phyloP scores from a whole-genome alignment of 371 early-diverging fungal species.

The Smittium mucronatum region DNA sequence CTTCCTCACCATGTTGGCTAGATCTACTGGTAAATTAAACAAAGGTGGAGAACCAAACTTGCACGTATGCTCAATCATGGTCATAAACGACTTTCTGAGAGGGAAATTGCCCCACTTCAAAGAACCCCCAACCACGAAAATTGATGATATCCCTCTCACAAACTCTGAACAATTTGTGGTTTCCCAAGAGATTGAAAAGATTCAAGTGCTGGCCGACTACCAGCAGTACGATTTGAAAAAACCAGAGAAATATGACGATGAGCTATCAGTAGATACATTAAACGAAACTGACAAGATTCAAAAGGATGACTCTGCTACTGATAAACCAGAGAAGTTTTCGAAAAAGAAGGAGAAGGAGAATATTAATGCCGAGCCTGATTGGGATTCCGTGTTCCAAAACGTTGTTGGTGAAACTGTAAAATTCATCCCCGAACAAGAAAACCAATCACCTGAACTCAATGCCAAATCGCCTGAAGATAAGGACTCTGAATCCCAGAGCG shows the following conservation, averaged over 20 bases:
- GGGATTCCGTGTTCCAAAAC: slow-evolving; percentile 79
- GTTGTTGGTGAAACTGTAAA: slow-evolving; percentile 62
- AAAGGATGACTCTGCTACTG: not conserved
- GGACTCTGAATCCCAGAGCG: not conserved
- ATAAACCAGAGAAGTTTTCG: slow-evolving; percentile 6
- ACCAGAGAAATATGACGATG: slow-evolving; percentile 24
- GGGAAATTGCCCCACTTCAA: slow-evolving; percentile 97
- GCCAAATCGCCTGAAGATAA: slow-evolving; percentile 6
- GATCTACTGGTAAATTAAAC: slow-evolving; percentile 80
- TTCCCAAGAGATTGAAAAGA: slow-evolving; percentile 19
- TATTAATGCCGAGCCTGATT: slow-evolving; percentile 48
- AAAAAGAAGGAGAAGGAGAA: too few species aligned
- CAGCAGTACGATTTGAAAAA: too few species aligned
- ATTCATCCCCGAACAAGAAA: slow-evolving; percentile 23
- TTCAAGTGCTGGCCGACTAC: too few species aligned
- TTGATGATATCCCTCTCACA: not conserved
- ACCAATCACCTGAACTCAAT: slow-evolving; percentile 8
- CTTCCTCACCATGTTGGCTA: slow-evolving; percentile 82
- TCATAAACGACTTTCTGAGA: slow-evolving; percentile 97
- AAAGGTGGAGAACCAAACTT: slow-evolving; percentile 97
- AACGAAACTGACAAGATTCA: not conserved
- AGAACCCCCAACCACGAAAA: slow-evolving; percentile 56
- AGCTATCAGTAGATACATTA: slow-evolving; percentile 9
- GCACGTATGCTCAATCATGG: slow-evolving; percentile 88
- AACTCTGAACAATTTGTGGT: slow-evolving; percentile 16